Evolutionary conservation across 345 rosid genomes (phyloP), one percentile per base, ranked within the genome.

Genomic region (Nasturtium officinale): DNA sequence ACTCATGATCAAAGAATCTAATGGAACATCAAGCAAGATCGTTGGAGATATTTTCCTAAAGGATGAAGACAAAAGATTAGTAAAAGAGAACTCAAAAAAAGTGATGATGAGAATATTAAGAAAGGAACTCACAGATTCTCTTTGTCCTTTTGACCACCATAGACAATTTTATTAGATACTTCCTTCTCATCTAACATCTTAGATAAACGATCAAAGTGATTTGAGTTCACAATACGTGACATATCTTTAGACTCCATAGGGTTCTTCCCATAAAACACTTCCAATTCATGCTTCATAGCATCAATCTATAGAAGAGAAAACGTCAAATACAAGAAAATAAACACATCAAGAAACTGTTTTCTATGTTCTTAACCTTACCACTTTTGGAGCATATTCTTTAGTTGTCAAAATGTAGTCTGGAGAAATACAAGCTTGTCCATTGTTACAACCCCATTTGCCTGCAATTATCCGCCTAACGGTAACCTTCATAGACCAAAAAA

Each of bases 371-470:
- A 76, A 75, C 35, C 25, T 79, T 86, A 95, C 99, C 94, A 95
- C 28, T 78, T 89, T 84, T 40, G 83, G 85, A 63, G 92, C 89
- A 77, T 12, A 69, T 38, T 84, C 89, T 77, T 87, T 92, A 28
- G 94, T 89, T 6, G 97, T 89, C 70, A 95, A 43, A 63, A 90
- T 56, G 65, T 92, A 90, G 80, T 95, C 99, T 23, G 99, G 86
- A 69, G 99, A 85, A 66, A 95, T 9, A 38, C 99, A 95, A 8
- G 98, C 89, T 71, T 95, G 99, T 47, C 99, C 99, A 38, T 87
- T 95, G 71, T 92, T 95, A 55, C 83, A 78, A 18, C 94, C 90
- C 99, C 98, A 92, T 84, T 95, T 92, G 50, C 99, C 99, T 33
- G 51, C 76, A 65, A 95, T 87, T 77, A 89, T 92, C 76, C 98